These are phyloP conservation scores for Phaffomyces antillensis DNA, from an alignment of 805 yeast genomes.

Conservation along the genomic window DNA sequence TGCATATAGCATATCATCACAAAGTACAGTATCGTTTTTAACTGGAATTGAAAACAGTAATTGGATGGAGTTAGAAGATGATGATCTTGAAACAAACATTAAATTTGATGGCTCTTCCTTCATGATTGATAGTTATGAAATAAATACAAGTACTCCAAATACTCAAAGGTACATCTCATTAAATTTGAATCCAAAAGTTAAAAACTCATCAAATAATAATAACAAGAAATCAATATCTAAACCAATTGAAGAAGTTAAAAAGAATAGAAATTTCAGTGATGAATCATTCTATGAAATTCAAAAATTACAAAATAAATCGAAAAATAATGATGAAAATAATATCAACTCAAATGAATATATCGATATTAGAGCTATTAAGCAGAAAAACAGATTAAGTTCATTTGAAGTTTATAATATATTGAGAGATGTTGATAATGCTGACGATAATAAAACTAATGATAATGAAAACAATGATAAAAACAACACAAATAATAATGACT, in stretches of 20 bases:
- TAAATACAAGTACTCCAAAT: slow-evolving; percentile 15
- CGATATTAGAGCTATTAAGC: slow-evolving; percentile 2
- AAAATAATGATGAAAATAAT: not conserved
- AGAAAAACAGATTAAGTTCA: slow-evolving; percentile 15
- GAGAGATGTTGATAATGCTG: slow-evolving; percentile 7
- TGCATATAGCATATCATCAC: not conserved
- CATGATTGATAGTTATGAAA: no score
- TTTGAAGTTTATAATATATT: slow-evolving; percentile 20
- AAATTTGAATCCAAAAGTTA: slow-evolving; percentile 16
- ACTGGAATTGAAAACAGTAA: slow-evolving; percentile 28
- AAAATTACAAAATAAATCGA: slow-evolving; percentile 5
- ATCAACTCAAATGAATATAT: slow-evolving; percentile 1
- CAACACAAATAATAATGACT: slow-evolving; percentile 1
- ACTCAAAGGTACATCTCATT: slow-evolving; percentile 19
- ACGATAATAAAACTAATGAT: not conserved
- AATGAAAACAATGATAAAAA: not conserved
- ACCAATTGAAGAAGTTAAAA: not conserved
- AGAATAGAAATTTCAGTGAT: slow-evolving; percentile 6
- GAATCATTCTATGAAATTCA: slow-evolving; percentile 6
- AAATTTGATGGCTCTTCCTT: no score
- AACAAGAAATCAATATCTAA: not conserved
- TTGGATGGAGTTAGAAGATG: slow-evolving; percentile 46
- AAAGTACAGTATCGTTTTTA: slow-evolving; percentile 10
- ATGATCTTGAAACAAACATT: slow-evolving; percentile 2
- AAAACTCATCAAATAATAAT: slow-evolving; percentile 3